Evolutionary conservation across 306 rosid species (phyloP).

Genomic region (Ochetophila trinervis): DNA sequence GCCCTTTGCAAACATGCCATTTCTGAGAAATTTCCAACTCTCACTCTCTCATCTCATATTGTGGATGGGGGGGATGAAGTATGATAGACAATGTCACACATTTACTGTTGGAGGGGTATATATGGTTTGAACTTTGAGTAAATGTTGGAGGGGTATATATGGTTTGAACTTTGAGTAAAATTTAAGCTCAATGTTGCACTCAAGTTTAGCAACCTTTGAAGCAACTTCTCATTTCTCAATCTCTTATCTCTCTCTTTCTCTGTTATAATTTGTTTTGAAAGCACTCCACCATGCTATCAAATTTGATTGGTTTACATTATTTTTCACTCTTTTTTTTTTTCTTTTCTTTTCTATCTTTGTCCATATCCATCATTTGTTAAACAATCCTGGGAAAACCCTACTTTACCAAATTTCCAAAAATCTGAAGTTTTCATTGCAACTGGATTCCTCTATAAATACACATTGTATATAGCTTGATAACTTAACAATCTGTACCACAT

Average conservation of each 20-base stretch:
- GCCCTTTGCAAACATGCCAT: constrained; percentile 83
- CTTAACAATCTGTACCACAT: no score
- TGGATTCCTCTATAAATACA: no score
- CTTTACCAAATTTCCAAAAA: no score
- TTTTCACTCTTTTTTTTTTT: no score
- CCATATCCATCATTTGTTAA: no score
- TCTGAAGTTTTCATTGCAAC: no score
- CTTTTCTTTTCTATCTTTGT: no score
- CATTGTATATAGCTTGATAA: no score
- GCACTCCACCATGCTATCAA: constrained; percentile 4
- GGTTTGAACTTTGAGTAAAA: constrained; percentile 49
- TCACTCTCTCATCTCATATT: constrained; percentile 8
- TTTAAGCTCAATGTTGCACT: constrained; percentile 52
- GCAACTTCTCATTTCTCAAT: constrained; percentile 35
- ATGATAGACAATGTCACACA: constrained; percentile 17
- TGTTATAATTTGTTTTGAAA: not conserved
- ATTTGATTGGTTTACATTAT: no score
- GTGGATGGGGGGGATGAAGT: constrained; percentile 22
- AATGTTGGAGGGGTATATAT: constrained; percentile 18
- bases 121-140: constrained; percentile 45
- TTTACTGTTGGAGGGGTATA: constrained; percentile 16
- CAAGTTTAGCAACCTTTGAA: constrained; percentile 61
- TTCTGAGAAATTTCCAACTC: constrained; percentile 15
- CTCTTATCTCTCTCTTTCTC: constrained; percentile 25
- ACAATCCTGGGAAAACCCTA: no score